Base-by-base conservation (phyloP, 1,139 yeast species). In the Scheffersomyces insectosa region DNA sequence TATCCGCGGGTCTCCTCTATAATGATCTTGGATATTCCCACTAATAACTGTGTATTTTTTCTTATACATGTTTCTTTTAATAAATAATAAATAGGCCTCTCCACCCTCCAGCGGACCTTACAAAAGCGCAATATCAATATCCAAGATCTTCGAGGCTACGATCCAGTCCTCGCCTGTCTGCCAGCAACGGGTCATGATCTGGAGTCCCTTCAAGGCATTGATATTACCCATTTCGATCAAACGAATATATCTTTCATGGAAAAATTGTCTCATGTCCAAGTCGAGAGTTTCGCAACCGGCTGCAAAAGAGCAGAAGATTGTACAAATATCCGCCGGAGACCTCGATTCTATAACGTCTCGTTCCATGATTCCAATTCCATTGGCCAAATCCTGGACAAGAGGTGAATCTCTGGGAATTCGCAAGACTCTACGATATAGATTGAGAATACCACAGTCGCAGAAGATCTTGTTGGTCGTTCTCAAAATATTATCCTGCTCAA, bases 241-340 rank as follows among this genome's bases (percentile, higher is more conserved):
- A 8, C 55, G 52, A 1, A 56, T 52, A 46, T 82, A 65, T 45
- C 83, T 65, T 1, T 62, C 56, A 14, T 57, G 46, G 51, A 72
- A 79, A 25, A 76, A 63, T 1, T 48, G 47, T 38, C 77, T 63
- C 45, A 59, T 55, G 1, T 56, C 55, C 1, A 53, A 54, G 42
- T 74, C 71, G 12, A 72, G 47, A 7, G 78, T 70, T 47, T 83
- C 88, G 62, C 85, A 80, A 4, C 82, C 88, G 39, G 83, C 80
- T 38, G 80, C 70, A 55, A 83, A 82, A 10, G 75, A 56, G 29
- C 83, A 77, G 46, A 81, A 79, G 1, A 80, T 68, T 3, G 80
- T 65, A 51, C 88, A 80, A 3, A 79, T 65, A 31, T 80, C 82
- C 2, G 83, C 80, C 1, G 86, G 74, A 1, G 80, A 68, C 7